These are phyloP conservation scores for Sclerospora graminicola DNA, from an alignment of 352 stramenopile species.

Conservation along the genomic window DNA sequence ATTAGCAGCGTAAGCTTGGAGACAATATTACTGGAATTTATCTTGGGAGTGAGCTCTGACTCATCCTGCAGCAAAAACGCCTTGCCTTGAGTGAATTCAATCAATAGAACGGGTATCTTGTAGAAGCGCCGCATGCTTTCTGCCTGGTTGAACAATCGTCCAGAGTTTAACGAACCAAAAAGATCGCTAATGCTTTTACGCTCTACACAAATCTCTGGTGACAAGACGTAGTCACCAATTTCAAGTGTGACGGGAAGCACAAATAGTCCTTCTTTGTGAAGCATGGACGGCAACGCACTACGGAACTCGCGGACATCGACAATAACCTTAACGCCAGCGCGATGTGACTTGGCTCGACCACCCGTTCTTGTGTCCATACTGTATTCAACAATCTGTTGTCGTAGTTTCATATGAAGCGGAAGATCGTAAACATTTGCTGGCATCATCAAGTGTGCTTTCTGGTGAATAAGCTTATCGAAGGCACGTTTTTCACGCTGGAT, in stretches of 20 bases:
- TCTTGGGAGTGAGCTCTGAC: constrained; percentile 89
- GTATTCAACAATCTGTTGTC: constrained; percentile 46
- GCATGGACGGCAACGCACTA: constrained; percentile 90
- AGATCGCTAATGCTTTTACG: constrained; percentile 93
- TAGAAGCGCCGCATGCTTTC: constrained; percentile 80
- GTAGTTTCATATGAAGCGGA: constrained; percentile 68
- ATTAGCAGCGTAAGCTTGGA: constrained; percentile 93
- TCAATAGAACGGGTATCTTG: constrained; percentile 90
- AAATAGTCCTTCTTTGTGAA: constrained; percentile 91
- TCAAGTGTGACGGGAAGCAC: constrained; percentile 93
- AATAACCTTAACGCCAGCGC: constrained; percentile 57
- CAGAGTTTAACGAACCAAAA: constrained; percentile 93
- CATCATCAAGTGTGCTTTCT: constrained; percentile 89
- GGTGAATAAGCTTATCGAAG: constrained; percentile 94
- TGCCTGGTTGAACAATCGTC: constrained; percentile 92
- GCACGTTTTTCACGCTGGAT: constrained; percentile 93
- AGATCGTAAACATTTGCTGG: constrained; percentile 79
- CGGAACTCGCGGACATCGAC: constrained; percentile 98
- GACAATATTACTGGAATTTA: constrained; percentile 87
- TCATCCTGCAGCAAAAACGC: constrained; percentile 81
- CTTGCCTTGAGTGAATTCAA: constrained; percentile 90
- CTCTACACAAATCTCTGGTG: constrained; percentile 95
- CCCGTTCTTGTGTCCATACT: constrained; percentile 77
- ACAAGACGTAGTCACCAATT: constrained; percentile 97
- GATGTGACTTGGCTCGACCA: constrained; percentile 32